Evolutionary conservation across 2,329 filamentous ascomycete species (phyloP).

Genomic region (Immersiporthe knoxdaviesiana): DNA sequence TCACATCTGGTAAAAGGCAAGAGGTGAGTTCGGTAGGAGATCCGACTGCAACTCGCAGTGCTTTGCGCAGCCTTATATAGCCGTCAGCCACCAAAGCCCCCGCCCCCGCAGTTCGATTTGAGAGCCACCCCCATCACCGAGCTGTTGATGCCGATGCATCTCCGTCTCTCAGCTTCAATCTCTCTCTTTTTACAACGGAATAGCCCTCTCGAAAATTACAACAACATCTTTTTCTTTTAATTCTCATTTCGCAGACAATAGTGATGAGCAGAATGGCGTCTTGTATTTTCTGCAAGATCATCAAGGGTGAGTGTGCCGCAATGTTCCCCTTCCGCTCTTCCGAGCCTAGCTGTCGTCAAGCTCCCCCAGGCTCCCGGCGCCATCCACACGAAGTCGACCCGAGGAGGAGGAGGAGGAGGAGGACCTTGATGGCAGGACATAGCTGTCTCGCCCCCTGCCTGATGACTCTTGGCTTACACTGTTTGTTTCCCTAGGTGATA

Average conservation of each 20-base stretch:
- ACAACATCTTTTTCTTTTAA: not conserved
- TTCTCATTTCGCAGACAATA: not conserved
- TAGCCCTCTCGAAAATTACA: not conserved
- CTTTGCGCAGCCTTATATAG: conserved; percentile 28
- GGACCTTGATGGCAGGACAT: conserved; percentile 14
- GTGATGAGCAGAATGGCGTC: conserved; percentile 57
- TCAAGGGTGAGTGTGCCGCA: conserved; percentile 68
- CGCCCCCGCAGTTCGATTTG: not conserved
- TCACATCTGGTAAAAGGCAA: conserved; percentile 83
- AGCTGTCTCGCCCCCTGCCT: not conserved
- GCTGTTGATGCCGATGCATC: conserved; percentile 17
- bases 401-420: not conserved
- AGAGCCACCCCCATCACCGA: not conserved
- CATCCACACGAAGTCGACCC: not conserved
- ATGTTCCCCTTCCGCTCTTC: not conserved
- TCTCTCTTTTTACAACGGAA: not conserved
- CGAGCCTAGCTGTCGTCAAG: conserved; percentile 9
- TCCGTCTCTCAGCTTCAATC: not conserved
- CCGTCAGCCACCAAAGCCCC: not conserved
- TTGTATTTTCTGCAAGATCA: conserved; percentile 98
- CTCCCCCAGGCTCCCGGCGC: not conserved
- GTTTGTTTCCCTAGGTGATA: conserved; percentile 71
- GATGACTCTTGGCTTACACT: conserved; percentile 24
- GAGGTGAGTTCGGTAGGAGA: conserved; percentile 74
- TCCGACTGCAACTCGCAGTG: conserved; percentile 60